Conservation (phyloP, 2,329 filamentous ascomycete species). For the Nannizziopsis barbatae region DNA sequence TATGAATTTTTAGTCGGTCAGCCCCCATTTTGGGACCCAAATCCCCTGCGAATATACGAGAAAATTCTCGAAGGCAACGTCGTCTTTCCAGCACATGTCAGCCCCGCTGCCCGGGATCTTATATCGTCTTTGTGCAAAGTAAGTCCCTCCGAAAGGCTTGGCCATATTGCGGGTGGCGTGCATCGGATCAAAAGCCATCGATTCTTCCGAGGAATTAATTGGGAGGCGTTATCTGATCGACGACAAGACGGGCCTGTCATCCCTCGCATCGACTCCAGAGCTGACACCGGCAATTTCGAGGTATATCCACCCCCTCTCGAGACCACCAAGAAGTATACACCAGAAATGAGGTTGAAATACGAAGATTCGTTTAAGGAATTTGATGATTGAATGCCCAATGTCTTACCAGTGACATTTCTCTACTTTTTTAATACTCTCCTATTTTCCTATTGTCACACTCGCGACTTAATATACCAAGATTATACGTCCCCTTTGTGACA, state of each 20-base stretch:
- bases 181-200: slow-evolving; percentile 49
- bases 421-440: neutral
- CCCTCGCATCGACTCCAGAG: slow-evolving; percentile 47
- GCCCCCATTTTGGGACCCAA: slow-evolving; percentile 58
- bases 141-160: slow-evolving; percentile 51
- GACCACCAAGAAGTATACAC: slow-evolving; percentile 43
- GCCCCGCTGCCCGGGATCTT: slow-evolving; percentile 48
- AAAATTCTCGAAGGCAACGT: slow-evolving; percentile 54
- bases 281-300: slow-evolving; percentile 55
- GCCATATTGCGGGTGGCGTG: slow-evolving; percentile 51
- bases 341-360: slow-evolving; percentile 50
- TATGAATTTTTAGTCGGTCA: slow-evolving; percentile 58
- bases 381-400: slow-evolving; percentile 6
- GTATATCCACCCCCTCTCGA: slow-evolving; percentile 51
- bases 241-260: slow-evolving; percentile 52
- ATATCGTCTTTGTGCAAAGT: slow-evolving; percentile 53
- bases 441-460: neutral
- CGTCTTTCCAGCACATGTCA: slow-evolving; percentile 50
- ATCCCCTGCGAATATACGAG: slow-evolving; percentile 59
- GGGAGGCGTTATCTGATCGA: slow-evolving; percentile 52
- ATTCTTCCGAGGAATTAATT: slow-evolving; percentile 52
- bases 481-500: too few species aligned
- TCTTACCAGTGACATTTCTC: neutral
- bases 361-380: slow-evolving; percentile 53
- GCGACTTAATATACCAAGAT: too few species aligned